phyloP scores from a whole-genome alignment of 352 stramenopile genomes.

The Phytophthora litchii region DNA sequence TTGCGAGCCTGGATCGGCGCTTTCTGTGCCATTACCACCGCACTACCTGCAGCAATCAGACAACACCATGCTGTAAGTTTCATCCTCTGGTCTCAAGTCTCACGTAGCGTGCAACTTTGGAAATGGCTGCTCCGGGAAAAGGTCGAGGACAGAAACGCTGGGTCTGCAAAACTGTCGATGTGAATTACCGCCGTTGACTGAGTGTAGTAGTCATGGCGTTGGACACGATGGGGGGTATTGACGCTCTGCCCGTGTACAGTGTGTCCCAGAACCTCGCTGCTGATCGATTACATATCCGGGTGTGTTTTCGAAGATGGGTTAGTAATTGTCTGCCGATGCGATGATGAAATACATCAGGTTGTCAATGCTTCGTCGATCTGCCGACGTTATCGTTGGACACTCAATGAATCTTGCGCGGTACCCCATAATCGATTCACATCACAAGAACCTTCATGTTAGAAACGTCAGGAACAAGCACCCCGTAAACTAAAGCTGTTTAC shows the following conservation, averaged over 20 bases:
- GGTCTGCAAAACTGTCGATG: conserved; percentile 8
- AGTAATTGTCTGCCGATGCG: no score
- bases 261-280: conserved; percentile 1
- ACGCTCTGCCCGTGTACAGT: conserved; percentile 1
- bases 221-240: conserved; percentile 8
- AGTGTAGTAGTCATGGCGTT: conserved; percentile 12
- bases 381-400: conserved; percentile 22
- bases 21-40: conserved; percentile 14
- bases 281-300: no score
- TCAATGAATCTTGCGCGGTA: neutral
- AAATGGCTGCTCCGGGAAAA: conserved; percentile 27
- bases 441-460: neutral
- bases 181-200: conserved; percentile 5
- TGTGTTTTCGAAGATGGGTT: neutral
- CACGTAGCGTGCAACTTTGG: conserved; percentile 15
- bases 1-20: conserved; percentile 27
- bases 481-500: neutral
- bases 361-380: no score
- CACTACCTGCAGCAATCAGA: neutral
- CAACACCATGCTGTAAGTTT: conserved; percentile 9
- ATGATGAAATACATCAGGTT: no score
- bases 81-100: conserved; percentile 16
- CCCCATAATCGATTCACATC: conserved; percentile 14
- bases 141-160: conserved; percentile 9
- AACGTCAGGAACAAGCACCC: no score